phyloP scores from a whole-genome alignment of 2,329 filamentous ascomycete species.

The Ampelomyces quisqualis region DNA sequence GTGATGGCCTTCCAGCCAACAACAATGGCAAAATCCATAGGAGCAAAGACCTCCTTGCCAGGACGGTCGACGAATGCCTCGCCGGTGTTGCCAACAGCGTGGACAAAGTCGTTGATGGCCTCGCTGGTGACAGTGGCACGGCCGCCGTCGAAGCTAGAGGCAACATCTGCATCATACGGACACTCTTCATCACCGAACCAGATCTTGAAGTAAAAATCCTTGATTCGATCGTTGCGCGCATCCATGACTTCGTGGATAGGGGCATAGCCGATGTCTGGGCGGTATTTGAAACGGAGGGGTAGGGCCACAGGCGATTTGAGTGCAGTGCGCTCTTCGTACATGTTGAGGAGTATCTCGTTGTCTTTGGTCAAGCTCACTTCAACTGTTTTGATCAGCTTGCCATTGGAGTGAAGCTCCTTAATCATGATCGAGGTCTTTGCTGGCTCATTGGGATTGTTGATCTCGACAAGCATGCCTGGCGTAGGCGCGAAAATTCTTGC shows the following conservation, averaged over 20 bases:
- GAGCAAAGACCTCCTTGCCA: slow-evolving; percentile 89
- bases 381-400: slow-evolving; percentile 84
- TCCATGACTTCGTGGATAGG: slow-evolving; percentile 97
- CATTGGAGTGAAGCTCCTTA: slow-evolving; percentile 81
- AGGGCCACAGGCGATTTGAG: slow-evolving; percentile 79
- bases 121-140: slow-evolving; percentile 83
- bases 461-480: slow-evolving; percentile 85
- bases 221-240: slow-evolving; percentile 93
- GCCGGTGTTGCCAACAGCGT: slow-evolving; percentile 95
- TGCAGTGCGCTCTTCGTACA: slow-evolving; percentile 91
- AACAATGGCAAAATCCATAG: slow-evolving; percentile 99
- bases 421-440: slow-evolving; percentile 81
- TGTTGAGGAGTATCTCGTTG: slow-evolving; percentile 80
- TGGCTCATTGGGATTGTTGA: slow-evolving; percentile 77
- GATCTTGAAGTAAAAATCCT: slow-evolving; percentile 97
- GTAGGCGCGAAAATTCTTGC: slow-evolving; percentile 85
- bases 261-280: slow-evolving; percentile 94
- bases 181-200: slow-evolving; percentile 91
- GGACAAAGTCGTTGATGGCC: slow-evolving; percentile 97
- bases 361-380: slow-evolving; percentile 74
- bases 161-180: slow-evolving; percentile 81
- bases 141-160: slow-evolving; percentile 86
- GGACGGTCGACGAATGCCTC: slow-evolving; percentile 96
- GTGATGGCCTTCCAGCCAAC: slow-evolving; percentile 99
- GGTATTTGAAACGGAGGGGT: slow-evolving; percentile 86